Conservation (phyloP, 805 yeast species). For the Yarrowia yakushimensis region DNA sequence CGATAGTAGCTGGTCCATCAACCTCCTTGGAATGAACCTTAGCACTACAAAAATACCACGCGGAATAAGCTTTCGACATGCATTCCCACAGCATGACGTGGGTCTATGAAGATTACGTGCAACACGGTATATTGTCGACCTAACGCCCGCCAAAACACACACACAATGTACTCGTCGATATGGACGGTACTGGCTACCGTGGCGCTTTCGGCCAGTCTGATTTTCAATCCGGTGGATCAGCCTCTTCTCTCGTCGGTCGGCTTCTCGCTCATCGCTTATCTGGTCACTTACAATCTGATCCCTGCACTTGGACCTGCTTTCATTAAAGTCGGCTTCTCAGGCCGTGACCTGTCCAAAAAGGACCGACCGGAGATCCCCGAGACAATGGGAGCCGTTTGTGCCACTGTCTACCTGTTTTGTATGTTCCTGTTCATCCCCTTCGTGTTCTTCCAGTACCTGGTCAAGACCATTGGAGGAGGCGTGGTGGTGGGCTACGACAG, state of each 20-base stretch:
- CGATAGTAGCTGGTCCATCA: not conserved
- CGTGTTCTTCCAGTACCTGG: constrained; percentile 71
- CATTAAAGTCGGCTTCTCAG: constrained; percentile 74
- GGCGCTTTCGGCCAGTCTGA: constrained; percentile 26
- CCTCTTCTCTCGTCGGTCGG: constrained; percentile 63
- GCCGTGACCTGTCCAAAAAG: constrained; percentile 77
- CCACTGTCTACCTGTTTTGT: constrained; percentile 71
- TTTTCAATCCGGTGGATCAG: constrained; percentile 35
- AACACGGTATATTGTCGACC: not conserved
- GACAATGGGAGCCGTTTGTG: constrained; percentile 86
- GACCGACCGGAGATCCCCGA: constrained; percentile 79
- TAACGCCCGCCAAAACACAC: not conserved
- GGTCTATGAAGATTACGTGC: not conserved
- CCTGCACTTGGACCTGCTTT: constrained; percentile 68
- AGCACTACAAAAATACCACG: not conserved
- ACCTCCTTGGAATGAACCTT: no score
- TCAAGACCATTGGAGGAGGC: constrained; percentile 60
- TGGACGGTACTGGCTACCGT: constrained; percentile 20
- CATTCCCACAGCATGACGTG: constrained; percentile 14
- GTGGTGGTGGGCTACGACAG: constrained; percentile 31
- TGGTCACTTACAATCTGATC: constrained; percentile 55
- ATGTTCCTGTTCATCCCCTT: constrained; percentile 88
- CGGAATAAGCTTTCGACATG: not conserved
- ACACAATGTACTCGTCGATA: constrained; percentile 8
- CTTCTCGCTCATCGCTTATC: constrained; percentile 64